Evolutionary conservation across 768 basidiomycete genomes (phyloP).

Genomic region (Gautieria morchelliformis): DNA sequence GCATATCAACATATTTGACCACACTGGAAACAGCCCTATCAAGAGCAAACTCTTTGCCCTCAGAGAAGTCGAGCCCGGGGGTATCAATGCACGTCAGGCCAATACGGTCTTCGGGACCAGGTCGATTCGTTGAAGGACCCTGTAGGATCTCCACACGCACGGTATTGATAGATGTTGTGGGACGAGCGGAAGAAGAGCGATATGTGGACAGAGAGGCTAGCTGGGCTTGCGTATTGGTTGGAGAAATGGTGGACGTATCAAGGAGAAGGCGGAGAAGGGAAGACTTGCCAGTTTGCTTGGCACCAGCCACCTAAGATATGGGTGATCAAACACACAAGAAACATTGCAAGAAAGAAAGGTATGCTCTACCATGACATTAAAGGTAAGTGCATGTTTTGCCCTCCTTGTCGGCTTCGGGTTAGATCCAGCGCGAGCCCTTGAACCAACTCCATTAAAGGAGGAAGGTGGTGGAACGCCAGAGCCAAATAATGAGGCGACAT

Average conservation of each 20-base stretch:
- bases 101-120: conserved; percentile 57
- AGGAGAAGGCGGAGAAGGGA: conserved; percentile 71
- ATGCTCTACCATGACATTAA: conserved; percentile 71
- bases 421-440: conserved; percentile 28
- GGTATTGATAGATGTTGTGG: conserved; percentile 52
- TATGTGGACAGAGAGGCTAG: conserved; percentile 54
- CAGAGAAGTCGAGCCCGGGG: conserved; percentile 69
- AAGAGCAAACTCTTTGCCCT: conserved; percentile 64
- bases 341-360: background rate
- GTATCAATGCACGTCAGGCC: conserved; percentile 78
- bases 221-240: conserved; percentile 68
- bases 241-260: conserved; percentile 77
- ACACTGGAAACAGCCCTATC: conserved; percentile 69
- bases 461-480: conserved; percentile 44
- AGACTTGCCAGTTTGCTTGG: conserved; percentile 60
- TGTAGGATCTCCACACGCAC: conserved; percentile 78
- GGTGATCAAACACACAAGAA: background rate
- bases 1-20: conserved; percentile 70
- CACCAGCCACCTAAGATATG: conserved; percentile 61
- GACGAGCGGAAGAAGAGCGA: conserved; percentile 43
- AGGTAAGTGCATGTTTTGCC: conserved; percentile 63
- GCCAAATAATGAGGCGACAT: conserved; percentile 1
- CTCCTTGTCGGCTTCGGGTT: conserved; percentile 41
- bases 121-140: conserved; percentile 24
- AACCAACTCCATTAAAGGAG: conserved; percentile 42